phyloP scores from a whole-genome alignment of 441 rosid species.

The Melastoma candidum region DNA sequence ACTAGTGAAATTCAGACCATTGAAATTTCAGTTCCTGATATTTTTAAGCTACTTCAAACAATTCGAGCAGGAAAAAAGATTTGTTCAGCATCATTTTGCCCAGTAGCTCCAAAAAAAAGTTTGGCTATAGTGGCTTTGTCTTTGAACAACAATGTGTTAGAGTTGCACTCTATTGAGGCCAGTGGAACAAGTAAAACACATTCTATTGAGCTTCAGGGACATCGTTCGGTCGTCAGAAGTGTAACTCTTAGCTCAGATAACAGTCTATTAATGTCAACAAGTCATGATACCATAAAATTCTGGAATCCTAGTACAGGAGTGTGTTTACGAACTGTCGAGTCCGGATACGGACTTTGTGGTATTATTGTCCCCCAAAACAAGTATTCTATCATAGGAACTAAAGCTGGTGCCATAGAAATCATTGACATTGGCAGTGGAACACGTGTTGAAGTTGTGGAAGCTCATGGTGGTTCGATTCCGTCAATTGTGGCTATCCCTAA shows the following conservation, averaged over 20 bases:
- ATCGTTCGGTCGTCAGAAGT: conserved; percentile 91
- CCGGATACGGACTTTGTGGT: conserved; percentile 93
- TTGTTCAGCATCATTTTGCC: conserved; percentile 72
- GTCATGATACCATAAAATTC: conserved; percentile 84
- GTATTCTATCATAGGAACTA: conserved; percentile 87
- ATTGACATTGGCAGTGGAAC: conserved; percentile 85
- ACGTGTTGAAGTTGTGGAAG: conserved; percentile 59
- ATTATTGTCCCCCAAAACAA: conserved; percentile 71
- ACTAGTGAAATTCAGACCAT: conserved; percentile 27
- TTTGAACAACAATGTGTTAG: conserved; percentile 78
- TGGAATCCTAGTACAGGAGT: conserved; percentile 98
- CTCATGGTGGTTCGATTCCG: conserved; percentile 81
- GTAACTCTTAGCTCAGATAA: conserved; percentile 83
- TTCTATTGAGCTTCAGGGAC: conserved; percentile 84
- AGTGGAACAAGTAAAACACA: conserved; percentile 36
- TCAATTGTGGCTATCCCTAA: conserved; percentile 71
- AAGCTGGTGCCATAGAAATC: conserved; percentile 70
- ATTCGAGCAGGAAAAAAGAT: conserved; percentile 77
- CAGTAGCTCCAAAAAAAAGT: conserved; percentile 43
- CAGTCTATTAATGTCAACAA: conserved; percentile 85
- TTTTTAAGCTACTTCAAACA: conserved; percentile 75
- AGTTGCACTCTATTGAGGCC: conserved; percentile 64
- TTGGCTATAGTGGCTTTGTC: conserved; percentile 74
- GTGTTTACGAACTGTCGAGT: conserved; percentile 83
- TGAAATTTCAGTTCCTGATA: conserved; percentile 46